phyloP scores from a whole-genome alignment of 2,329 filamentous ascomycete genomes.

The Raffaelea ambrosiae region DNA sequence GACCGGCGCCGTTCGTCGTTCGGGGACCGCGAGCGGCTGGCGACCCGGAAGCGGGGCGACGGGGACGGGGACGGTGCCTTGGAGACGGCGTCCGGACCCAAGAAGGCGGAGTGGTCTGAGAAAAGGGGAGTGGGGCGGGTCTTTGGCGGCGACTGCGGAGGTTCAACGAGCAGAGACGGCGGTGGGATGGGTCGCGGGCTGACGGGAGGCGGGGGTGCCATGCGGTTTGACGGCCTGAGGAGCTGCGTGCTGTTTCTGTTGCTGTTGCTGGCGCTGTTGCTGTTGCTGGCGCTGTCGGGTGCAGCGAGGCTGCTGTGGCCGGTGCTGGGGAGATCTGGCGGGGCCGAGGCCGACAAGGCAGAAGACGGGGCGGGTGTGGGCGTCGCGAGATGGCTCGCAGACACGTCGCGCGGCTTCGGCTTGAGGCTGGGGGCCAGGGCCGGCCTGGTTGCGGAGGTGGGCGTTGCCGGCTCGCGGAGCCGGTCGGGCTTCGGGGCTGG shows the following conservation, averaged over 20 bases:
- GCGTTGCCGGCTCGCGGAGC: conserved; percentile 23
- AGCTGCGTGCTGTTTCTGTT: background rate
- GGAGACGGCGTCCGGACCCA: conserved; percentile 38
- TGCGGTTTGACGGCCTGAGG: conserved; percentile 30
- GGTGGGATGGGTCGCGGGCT: conserved; percentile 37
- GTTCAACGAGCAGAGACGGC: conserved; percentile 60
- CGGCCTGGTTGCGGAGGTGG: conserved; percentile 23
- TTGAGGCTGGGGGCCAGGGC: conserved; percentile 24
- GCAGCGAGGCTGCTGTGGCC: too few species aligned
- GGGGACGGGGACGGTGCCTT: conserved; percentile 30
- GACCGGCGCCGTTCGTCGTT: conserved; percentile 38
- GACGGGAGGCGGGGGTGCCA: conserved; percentile 36
- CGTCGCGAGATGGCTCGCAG: background rate
- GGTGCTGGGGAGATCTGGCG: background rate
- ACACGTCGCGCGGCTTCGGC: conserved; percentile 26
- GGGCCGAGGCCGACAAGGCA: background rate
- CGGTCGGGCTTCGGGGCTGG: conserved; percentile 33
- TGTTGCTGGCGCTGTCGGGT: too few species aligned
- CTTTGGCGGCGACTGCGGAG: conserved; percentile 61
- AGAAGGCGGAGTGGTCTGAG: conserved; percentile 32
- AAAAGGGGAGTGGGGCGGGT: conserved; percentile 24
- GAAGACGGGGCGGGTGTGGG: background rate
- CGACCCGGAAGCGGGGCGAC: conserved; percentile 40
- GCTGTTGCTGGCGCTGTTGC: background rate
- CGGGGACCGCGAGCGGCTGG: conserved; percentile 48